These are phyloP conservation scores for Claviceps capensis DNA, from an alignment of 2,329 filamentous ascomycete species.

Conservation along the genomic window DNA sequence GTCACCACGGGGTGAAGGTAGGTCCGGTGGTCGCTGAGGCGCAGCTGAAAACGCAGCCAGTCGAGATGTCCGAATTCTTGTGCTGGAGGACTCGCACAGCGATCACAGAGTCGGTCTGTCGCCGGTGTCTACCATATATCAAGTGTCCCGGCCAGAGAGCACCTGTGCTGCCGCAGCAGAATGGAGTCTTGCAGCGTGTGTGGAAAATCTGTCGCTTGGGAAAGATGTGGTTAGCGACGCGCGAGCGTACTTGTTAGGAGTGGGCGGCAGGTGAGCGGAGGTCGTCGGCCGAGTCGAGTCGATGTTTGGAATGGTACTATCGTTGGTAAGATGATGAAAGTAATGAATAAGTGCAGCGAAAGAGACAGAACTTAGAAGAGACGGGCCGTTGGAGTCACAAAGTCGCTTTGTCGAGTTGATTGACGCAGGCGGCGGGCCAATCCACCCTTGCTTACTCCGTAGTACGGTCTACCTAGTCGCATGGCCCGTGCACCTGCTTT, in stretches of 20 bases:
- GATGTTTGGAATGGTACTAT: not conserved
- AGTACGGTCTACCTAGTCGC: not conserved
- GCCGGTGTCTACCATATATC: too few relatives aligned
- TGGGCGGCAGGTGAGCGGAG: not conserved
- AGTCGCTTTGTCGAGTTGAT: not conserved
- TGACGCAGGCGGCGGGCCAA: not conserved
- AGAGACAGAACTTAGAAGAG: not conserved
- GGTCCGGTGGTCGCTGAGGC: not conserved
- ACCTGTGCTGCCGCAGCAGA: not conserved
- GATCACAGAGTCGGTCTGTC: not conserved
- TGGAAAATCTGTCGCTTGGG: not conserved
- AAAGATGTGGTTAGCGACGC: not conserved
- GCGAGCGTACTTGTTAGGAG: conserved; percentile 1
- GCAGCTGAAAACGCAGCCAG: not conserved
- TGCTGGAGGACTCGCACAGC: not conserved
- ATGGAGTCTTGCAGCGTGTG: not conserved
- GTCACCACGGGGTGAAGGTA: not conserved
- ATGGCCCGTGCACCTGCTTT: not conserved
- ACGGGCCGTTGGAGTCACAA: not conserved
- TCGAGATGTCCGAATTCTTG: not conserved
- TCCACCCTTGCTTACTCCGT: not conserved
- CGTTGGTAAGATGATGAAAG: not conserved
- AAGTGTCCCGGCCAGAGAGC: not conserved
- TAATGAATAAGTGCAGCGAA: not conserved
- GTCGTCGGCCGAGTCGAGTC: not conserved